Base-by-base conservation (phyloP, 1,284 basidiomycete genomes). In the Ustilago bromivora region DNA sequence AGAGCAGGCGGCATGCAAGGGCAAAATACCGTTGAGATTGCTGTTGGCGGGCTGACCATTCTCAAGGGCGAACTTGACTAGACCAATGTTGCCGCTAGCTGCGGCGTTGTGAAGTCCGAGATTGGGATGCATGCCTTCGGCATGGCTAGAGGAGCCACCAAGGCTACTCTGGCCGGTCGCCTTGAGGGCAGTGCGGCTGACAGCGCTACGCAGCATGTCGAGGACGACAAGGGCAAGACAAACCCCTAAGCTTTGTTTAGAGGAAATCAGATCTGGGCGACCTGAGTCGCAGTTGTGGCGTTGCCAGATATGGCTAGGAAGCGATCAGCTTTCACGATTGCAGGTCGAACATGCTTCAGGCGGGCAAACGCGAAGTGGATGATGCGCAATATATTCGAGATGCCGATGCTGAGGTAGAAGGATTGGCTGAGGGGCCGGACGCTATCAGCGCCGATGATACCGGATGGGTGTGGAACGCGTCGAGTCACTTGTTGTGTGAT, bases 1-100 rank as follows among this genome's bases (percentile, higher is more conserved):
- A 9, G 82, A 83, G 19, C 78, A 78, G 15, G 84, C 83, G 0
- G 83, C 82, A 52, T 85, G 84, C 13, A 85, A 62, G 4, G 84
- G 84, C 17, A 81, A 34, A 40, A 85, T 72, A 56, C 84, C 84
- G 66, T 85, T 78, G 47, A 84, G 71, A 17, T 72, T 68, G 65
- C 68, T 70, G 36, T 80, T 81, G 57, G 73, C 66, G 9, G 82
- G 66, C 62, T 85, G 82, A 12, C 83, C 83, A 35, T 83, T 83
- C 35, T 84, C 81, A 40, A 85, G 75, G 3, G 83, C 83, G 47
- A 76, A 84, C 59, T 85, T 78, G 56, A 85, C 79, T 4, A 83
- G 78, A 36, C 79, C 75, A n/a, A 82, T 71, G 57, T 85, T 81
- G 54, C 84, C 84, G 0, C 72, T 70, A 13, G 81, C 77, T 4